Base-by-base conservation (phyloP, 345 rosid genomes). In the Hibiscus tridactylites region DNA sequence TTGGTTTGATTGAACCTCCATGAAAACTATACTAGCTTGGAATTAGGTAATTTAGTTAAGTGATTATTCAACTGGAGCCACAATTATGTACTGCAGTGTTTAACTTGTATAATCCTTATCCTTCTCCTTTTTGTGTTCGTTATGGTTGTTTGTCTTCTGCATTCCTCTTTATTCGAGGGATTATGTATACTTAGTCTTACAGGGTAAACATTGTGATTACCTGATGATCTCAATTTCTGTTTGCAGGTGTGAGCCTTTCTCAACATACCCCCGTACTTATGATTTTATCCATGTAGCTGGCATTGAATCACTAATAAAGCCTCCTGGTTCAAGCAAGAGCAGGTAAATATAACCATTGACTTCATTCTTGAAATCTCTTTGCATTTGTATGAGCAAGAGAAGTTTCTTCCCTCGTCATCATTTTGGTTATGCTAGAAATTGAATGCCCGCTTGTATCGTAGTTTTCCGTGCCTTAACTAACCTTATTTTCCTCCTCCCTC, bases 161-260 rank as follows among this genome's bases (percentile, higher is more conserved):
- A 37, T 63, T 57, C 10, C 65, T 61, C 3, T 37, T 28, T 28
- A 28, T 33, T 49, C 28, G 19, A 3, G 7, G 49, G 28, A 17
- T 54, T 24, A 13, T 56, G 65, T 17, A 13, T 42, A 8, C 46
- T 42, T 50, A 9, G 44, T 39, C 50, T 4, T 60, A 28, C 29
- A 46, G 29, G n/a, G 74, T 44, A 28, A 29, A n/a, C 16, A 12
- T 44, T 16, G 28, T 68, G 54, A 80, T 74, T 35, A 42, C 44
- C 16, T 46, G 26, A 52, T 50, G 2, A 73, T 73, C 13, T 46
- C 66, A 11, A 72, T 73, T 84, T 42, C 28, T 81, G 80, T 46
- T 71, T 67, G 76, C 74, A 95, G 99, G 99, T 95, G 99, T 77
- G 99, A 95, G 65, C 96, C 99, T 15, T 95, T 92, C 86, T 95